Percentiles rank a stretch among this genome's conserved stretches.
Conservation (phyloP, 148 eudicot species). For the Fagopyrum tataricum region DNA sequence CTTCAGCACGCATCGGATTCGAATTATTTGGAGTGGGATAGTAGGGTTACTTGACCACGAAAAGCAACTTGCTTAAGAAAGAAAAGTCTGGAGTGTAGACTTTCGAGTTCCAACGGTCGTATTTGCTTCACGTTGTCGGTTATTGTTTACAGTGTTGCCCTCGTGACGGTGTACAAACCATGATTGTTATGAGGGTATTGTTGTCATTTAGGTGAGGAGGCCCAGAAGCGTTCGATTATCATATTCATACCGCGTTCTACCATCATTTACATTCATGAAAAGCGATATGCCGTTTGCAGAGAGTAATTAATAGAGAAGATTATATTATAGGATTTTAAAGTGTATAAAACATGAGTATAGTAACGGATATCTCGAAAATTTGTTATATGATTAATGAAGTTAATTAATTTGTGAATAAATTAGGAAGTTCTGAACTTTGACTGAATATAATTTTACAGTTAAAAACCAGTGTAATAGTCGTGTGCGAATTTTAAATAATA, state of each 20-base stretch:
- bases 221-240: background rate
- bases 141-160: background rate
- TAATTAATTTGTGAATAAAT: background rate
- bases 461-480: too few relatives aligned
- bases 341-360: background rate
- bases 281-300: background rate
- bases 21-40: constrained; percentile 2
- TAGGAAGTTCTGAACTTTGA: background rate
- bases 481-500: too few relatives aligned
- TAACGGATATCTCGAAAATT: background rate
- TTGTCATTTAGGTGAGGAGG: background rate
- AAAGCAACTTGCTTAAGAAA: background rate
- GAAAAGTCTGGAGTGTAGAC: constrained; percentile 3
- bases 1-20: constrained; percentile 10
- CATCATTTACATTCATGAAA: background rate
- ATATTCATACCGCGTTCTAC: constrained; percentile 8
- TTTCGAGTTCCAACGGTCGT: constrained; percentile 13
- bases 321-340: background rate
- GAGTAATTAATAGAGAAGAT: background rate
- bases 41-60: constrained; percentile 3
- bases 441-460: too few relatives aligned
- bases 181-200: background rate
- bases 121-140: constrained; percentile 10
- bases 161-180: background rate
- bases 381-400: background rate